Conservation (phyloP, 139 green algal species). For the Picochlorum costavermella region DNA sequence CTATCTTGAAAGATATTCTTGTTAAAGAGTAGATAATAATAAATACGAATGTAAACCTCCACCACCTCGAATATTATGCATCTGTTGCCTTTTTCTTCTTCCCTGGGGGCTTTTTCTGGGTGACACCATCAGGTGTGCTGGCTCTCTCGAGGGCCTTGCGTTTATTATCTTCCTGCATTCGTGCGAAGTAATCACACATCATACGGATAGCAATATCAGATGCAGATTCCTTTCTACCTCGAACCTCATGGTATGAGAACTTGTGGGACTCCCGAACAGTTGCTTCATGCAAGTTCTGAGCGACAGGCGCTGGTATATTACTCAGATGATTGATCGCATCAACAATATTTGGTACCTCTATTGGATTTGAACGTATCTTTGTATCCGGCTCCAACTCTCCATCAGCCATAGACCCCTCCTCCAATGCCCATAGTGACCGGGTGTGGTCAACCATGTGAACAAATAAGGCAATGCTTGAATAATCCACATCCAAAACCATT, state of each 20-base stretch:
- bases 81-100: no score
- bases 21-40: no score
- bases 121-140: no score
- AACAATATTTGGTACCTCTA: conserved; percentile 5
- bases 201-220: not conserved
- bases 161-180: conserved; percentile 4
- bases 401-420: not conserved
- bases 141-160: not conserved
- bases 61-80: no score
- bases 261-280: not conserved
- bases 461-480: conserved; percentile 8
- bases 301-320: not conserved
- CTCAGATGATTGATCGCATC: conserved; percentile 4
- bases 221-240: not conserved
- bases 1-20: conserved; percentile 9
- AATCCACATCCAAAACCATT: not conserved
- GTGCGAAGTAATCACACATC: conserved; percentile 9
- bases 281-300: not conserved
- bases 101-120: no score
- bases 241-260: not conserved
- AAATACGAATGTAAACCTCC: no score
- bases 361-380: not conserved
- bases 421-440: not conserved
- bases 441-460: conserved; percentile 5
- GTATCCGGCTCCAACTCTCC: conserved; percentile 7